Evolutionary conservation across 495 filamentous ascomycete genomes (phyloP).

Genomic region (Neurospora sublineolata): DNA sequence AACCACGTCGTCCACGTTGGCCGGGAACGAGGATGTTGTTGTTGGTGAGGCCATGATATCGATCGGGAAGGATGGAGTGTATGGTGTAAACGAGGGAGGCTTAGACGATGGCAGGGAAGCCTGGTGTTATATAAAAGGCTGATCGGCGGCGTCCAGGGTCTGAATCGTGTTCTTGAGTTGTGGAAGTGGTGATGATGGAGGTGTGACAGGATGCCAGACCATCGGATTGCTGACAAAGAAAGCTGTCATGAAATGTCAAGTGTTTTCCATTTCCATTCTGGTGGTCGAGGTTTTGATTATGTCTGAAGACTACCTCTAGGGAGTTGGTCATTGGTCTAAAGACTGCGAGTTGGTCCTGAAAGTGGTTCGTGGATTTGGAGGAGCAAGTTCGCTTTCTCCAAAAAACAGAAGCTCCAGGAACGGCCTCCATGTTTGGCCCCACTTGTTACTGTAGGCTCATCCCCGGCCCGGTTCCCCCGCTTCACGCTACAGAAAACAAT

Average conservation of each 20-base stretch:
- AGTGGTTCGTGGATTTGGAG: background rate
- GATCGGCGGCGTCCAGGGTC: background rate
- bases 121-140: background rate
- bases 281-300: background rate
- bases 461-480: background rate
- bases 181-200: background rate
- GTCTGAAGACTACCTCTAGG: background rate
- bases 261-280: background rate
- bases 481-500: background rate
- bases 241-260: background rate
- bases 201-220: background rate
- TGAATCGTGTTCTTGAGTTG: background rate
- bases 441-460: background rate
- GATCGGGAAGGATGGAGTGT: background rate
- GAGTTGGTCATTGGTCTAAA: background rate
- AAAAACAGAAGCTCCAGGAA: background rate
- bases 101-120: background rate
- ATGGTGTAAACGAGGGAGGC: background rate
- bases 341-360: background rate
- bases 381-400: background rate
- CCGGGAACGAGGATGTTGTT: background rate
- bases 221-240: background rate
- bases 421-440: background rate
- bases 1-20: background rate
- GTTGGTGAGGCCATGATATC: background rate